Conservation (phyloP, 306 rosid genomes). For the Ormosia semicastrata region DNA sequence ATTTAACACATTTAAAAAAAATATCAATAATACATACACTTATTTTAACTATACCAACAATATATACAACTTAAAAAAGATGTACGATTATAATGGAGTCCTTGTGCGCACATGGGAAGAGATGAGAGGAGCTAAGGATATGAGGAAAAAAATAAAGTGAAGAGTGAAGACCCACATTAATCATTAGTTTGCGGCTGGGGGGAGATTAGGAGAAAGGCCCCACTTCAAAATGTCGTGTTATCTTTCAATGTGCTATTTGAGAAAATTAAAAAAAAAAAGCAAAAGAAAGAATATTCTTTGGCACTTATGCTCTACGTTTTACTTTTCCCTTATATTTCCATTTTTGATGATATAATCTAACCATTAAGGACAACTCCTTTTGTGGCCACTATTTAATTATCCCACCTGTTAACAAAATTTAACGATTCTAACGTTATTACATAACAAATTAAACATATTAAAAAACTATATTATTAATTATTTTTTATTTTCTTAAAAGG, state of each 20-base stretch:
- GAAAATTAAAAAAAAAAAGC: not conserved
- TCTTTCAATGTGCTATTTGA: not conserved
- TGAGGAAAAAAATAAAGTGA: not conserved
- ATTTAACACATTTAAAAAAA: no score
- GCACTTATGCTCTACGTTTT: constrained; percentile 19
- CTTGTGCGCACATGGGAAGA: constrained; percentile 4
- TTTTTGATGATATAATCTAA: not conserved
- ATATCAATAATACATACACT: no score
- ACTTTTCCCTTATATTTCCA: not conserved
- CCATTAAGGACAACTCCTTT: not conserved
- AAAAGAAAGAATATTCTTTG: constrained; percentile 33
- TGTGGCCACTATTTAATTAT: not conserved
- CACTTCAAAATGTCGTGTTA: not conserved
- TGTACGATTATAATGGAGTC: no score
- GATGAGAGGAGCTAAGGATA: not conserved
- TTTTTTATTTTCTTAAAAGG: not conserved
- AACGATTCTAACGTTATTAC: not conserved
- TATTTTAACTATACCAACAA: no score
- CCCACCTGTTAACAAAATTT: not conserved
- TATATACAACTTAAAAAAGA: no score
- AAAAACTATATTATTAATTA: not conserved
- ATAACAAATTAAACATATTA: not conserved
- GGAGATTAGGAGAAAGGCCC: not conserved
- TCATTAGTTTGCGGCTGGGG: constrained; percentile 30
- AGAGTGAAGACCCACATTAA: constrained; percentile 19